These are phyloP conservation scores for Closterium sp. DNA, from an alignment of 139 green algal species.

Conservation along the genomic window DNA sequence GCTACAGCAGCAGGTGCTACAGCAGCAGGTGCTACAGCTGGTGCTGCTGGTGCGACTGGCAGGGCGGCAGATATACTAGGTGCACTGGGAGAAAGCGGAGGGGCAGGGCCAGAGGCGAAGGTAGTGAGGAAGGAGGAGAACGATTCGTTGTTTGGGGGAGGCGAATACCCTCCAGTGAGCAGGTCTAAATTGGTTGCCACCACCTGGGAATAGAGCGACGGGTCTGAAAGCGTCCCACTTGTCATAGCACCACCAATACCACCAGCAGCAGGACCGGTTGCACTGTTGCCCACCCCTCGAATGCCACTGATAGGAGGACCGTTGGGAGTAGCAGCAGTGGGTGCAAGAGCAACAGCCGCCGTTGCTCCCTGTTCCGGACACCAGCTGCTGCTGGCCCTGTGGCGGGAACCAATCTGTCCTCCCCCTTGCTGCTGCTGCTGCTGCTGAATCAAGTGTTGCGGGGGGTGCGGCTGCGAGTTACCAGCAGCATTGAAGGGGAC, in stretches of 20 bases:
- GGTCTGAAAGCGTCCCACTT: neutral
- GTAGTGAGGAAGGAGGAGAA: neutral
- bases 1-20: neutral
- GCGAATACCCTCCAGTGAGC: neutral
- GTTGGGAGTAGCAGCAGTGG: neutral
- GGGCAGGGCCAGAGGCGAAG: neutral
- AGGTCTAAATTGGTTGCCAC: neutral
- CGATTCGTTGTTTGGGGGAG: neutral
- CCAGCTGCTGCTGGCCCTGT: neutral
- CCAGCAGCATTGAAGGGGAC: neutral
- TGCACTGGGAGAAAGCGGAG: neutral
- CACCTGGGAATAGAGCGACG: neutral
- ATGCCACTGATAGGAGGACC: neutral
- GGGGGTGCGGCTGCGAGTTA: neutral
- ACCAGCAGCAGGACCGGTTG: neutral
- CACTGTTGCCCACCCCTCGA: neutral
- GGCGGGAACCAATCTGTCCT: neutral
- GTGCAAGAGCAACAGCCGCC: neutral
- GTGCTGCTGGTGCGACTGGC: neutral
- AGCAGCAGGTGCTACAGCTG: neutral
- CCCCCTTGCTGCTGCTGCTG: neutral
- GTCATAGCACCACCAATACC: neutral
- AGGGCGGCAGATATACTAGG: no score
- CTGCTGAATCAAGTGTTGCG: neutral
- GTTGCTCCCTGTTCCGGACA: neutral